Base-by-base conservation (phyloP, 345 rosid species). In the Clausena lansium region DNA sequence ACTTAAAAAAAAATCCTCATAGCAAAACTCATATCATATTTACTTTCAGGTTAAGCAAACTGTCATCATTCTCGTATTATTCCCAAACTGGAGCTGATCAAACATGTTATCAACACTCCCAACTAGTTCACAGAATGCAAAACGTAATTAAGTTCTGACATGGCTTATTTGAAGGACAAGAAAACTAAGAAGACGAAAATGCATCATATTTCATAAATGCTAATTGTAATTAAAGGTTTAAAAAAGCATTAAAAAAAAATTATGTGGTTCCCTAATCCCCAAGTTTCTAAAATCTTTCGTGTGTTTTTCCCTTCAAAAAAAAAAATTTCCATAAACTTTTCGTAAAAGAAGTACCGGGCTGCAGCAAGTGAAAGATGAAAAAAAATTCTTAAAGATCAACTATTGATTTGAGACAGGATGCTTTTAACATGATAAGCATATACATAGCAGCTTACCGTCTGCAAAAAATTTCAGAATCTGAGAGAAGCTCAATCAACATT, bases 391-490 rank as follows among this genome's bases (percentile, higher is more conserved):
- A 52, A 70, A 66, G 57, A 58, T 66, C 17, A 72, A 66, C 28
- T 9, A 72, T 20, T 55, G 70, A 27, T 61, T 25, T 54, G 20
- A 66, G 25, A 57, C 28, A 20, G 19, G 35, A 36, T 14, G 39
- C 52, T 50, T 65, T 47, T 4, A 13, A 17, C 0, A 63, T 9
- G 58, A 39, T 60, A 70, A 27, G 47, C 70, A 77, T 28, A 39
- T 73, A 28, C 66, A 59, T 10, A 39, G 74, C 9, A 57, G 73
- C 76, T 67, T 73, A 92, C 97, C 89, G 25, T 57, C 85, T n/a
- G 76, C 82, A 58, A 10, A 88, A 84, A 64, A 73, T 77, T 61
- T 86, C 85, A 67, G 89, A 80, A 65, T 82, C 78, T 28, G 87
- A 84, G 28, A 87, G 47, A 64, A 87, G 86, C 77, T 85, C 78